Base-by-base conservation (phyloP, 2,329 filamentous ascomycete genomes). In the Alternaria panax region DNA sequence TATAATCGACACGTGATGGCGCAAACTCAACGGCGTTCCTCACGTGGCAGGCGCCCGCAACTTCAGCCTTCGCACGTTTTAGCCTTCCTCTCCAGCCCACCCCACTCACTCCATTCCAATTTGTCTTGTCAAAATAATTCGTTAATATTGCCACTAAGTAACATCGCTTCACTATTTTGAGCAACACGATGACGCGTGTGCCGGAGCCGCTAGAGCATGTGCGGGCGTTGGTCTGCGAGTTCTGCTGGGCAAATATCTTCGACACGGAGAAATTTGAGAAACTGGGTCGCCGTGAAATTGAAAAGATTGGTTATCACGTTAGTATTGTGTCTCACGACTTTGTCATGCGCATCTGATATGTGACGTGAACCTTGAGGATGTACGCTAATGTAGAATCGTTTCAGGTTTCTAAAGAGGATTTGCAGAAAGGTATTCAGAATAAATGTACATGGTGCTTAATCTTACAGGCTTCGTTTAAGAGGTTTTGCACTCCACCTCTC, bases 131-230 rank as follows among this genome's bases (percentile, higher is more conserved):
- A 16, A 2, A 8, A 8, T 2, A 16, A 0, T 0, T 6, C 4
- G 7, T 5, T 27, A 1, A 16, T 1, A 32, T 0, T 1, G 7
- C 18, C 1, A 5, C 27, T 3, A 7, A 9, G 2, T 4, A 11
- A 16, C 0, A 6, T 22, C 27, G 3, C 43, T 0, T 47, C n/a
- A 18, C 3, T 0, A 14, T n/a, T 16, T 1, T 0, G 0, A 11
- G 7, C 0, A 27, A 2, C 18, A 46, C 0, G 4, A 24, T 47
- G 12, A 20, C 3, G 18, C 43, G 27, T 0, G 12, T 4, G 11
- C 43, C 43, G 18, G 43, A 47, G 6, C 12, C 43, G 18, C 18
- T 47, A 7, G 43, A 47, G 43, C 43, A 12, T n/a, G 27, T 47
- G 7, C 18, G 25, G 0, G 18, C 43, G 27, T 20, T 47, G 27